Base-by-base conservation (phyloP, 306 rosid species). In the Prunus mira region DNA sequence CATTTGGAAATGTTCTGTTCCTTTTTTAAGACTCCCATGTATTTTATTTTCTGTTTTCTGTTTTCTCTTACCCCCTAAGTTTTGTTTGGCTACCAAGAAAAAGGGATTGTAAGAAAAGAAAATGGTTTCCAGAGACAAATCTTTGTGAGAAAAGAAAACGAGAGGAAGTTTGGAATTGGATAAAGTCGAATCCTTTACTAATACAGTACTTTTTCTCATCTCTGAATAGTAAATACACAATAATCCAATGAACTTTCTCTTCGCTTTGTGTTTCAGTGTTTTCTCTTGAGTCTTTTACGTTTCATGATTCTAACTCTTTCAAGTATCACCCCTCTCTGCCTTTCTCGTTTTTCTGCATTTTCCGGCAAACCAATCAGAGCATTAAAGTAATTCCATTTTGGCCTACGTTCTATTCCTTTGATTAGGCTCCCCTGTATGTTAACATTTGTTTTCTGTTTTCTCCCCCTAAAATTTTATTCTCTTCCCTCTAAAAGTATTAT, bases 71-170 rank as follows among this genome's bases (percentile, higher is more conserved):
- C 43, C 2, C 43, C 2, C 43, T 38, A 38, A 12, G 76, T 55
- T 38, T 45, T 72, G 34, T 55, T 22, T 20, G 52, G 76, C 38
- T 41, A 46, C 76, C 56, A 30, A 72, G 67, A 57, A 41, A 56
- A 38, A 38, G 9, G 43, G 43, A 7, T 38, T 38, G 43, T 38
- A 1, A 6, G 28, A 32, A 52, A 52, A 1, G 22, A 34, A 55
- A 8, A 34, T 14, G 54, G 66, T 34, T 55, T 38, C 11, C 8
- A 54, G 22, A 32, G 32, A 43, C 20, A 15, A 63, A 43, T 30
- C 11, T 63, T 43, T 9, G 46, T 17, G 67, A 4, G 67, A 32
- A 60, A 60, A 12, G 12, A 60, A 60, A 24, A 24, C 5, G 6
- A 25, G 13, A 38, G 43, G 43, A 38, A 38, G 43, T 38, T 7